Evolutionary conservation across 441 rosid genomes (phyloP), one percentile per base, ranked within the genome.

Genomic region (Capsella rubella): DNA sequence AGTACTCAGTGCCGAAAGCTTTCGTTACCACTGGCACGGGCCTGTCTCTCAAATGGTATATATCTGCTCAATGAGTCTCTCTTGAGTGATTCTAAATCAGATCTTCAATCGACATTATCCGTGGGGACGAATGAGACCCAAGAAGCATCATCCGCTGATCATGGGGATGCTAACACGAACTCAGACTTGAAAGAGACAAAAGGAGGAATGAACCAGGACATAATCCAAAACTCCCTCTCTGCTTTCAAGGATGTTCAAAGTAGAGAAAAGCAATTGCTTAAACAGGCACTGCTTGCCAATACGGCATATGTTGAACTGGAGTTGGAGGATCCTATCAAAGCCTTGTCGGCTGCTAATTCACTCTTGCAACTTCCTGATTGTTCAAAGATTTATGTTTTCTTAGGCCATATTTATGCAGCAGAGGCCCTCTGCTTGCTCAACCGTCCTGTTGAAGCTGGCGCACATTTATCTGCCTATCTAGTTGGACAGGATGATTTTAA

Each of bases 371-470:
- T 87, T 73, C 81, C 90, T 4, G 86, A 82, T 67, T 90, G 92
- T 79, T 90, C 93, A 0, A 87, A 84, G 80, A 82, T 90, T 61
- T 93, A 84, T 76, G 45, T 78, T 35, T 95, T 87, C 86, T 82
- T 95, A 43, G 92, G 92, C 51, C 99, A 84, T 72, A 61, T 87
- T 3, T 95, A 95, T 77, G 97, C 88, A 58, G 98, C 97, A 2
- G 98, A 95, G 87, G 95, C 99, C 15, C 98, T 95, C 32, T 95
- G 97, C 85, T 72, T 86, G 78, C 84, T 93, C 75, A 85, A 89
- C 89, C 86, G 82, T 77, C 90, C 90, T n/a, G 72, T 79, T 52
- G 99, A 95, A 73, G 99, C 97, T 7, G 91, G 88, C 0, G 89
- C 81, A 59, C 92, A 91, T 79, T 84, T 96, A 80, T 89, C 85